Evolutionary conservation across 1,284 basidiomycete genomes (phyloP), one percentile per base, ranked within the genome.

Genomic region (Ganoderma multipileum): DNA sequence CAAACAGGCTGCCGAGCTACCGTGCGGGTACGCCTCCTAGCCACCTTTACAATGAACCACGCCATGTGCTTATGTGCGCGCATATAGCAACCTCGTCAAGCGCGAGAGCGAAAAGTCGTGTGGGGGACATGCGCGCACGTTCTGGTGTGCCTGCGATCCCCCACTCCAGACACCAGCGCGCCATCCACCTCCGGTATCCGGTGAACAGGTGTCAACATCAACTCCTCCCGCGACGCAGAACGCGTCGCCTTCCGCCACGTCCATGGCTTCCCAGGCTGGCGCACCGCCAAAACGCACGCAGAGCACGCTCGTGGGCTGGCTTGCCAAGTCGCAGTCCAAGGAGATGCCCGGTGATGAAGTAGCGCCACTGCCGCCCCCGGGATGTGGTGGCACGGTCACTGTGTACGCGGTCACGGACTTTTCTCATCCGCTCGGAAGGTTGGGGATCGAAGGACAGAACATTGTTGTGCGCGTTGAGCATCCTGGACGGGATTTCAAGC

Each of bases 361-460:
- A 4, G 4, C 39, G 39, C 26, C 47, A 44, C 28, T 26, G 26
- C 26, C 38, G 30, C 61, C 63, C 38, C 65, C 68, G 3, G 63
- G 63, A 5, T 77, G 76, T 52, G 74, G 72, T 18, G 75, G 76
- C 5, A 71, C 64, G 55, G 59, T 76, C 41, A 67, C 68, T 14
- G 69, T 75, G 39, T 69, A 38, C 6, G 74, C 65, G 16, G 65
- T 68, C 54, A 67, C 66, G 18, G 74, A 76, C 59, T 42, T 55
- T 12, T 70, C 76, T 30, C 76, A 76, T 47, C 67, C 74, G 44
- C 69, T 72, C 12, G 70, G 64, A n/a, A 42, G 60, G 2, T 38
- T 55, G 47, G 72, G 72, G 3, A 20, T 74, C 54, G 71, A 68
- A 61, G 75, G 75, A 1, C 72, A 73, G 66, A 69, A 64, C 57